Conservation (phyloP, 345 rosid genomes). For the Stellera chamaejasme region DNA sequence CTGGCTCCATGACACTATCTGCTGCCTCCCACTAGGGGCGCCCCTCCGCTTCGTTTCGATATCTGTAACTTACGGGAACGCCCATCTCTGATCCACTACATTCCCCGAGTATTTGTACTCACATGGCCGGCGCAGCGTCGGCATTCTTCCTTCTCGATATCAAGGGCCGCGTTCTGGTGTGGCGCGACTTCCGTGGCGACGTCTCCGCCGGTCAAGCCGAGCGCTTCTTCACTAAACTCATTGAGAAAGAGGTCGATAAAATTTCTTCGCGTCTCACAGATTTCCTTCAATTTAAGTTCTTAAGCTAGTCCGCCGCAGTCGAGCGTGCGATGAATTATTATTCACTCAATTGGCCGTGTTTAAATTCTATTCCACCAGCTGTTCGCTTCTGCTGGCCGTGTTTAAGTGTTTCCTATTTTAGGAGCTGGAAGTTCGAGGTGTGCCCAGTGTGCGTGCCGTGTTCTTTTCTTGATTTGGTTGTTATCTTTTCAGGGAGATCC, state of each 20-base stretch:
- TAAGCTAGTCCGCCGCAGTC: not conserved
- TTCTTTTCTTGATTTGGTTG: constrained; percentile 4
- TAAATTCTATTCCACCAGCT: not conserved
- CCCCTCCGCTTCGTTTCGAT: constrained; percentile 5
- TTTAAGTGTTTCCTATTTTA: not conserved
- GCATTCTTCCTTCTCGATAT: constrained; percentile 88
- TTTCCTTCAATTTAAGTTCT: not conserved
- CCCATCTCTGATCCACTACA: constrained; percentile 14
- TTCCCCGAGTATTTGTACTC: too few relatives aligned
- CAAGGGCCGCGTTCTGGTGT: constrained; percentile 90
- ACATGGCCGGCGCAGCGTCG: constrained; percentile 92
- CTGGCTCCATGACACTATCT: too few relatives aligned
- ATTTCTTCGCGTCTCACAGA: not conserved
- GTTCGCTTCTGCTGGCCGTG: not conserved
- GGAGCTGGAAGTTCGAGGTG: not conserved
- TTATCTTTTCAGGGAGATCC: constrained; percentile 69
- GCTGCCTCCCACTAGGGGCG: constrained; percentile 3
- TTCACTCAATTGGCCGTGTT: too few relatives aligned
- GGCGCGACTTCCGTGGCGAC: constrained; percentile 98
- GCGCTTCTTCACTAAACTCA: constrained; percentile 90
- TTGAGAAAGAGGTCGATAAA: constrained; percentile 67
- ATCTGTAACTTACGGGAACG: not conserved
- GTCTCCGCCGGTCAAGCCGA: constrained; percentile 83
- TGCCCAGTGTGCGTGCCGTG: not conserved
- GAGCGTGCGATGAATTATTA: not conserved